A percentile compares a stretch with the other conserved stretches of the same genome.
These are phyloP conservation scores for Talaromyces sp. DNA, from an alignment of 2,329 filamentous ascomycete species.

Conservation along the genomic window DNA sequence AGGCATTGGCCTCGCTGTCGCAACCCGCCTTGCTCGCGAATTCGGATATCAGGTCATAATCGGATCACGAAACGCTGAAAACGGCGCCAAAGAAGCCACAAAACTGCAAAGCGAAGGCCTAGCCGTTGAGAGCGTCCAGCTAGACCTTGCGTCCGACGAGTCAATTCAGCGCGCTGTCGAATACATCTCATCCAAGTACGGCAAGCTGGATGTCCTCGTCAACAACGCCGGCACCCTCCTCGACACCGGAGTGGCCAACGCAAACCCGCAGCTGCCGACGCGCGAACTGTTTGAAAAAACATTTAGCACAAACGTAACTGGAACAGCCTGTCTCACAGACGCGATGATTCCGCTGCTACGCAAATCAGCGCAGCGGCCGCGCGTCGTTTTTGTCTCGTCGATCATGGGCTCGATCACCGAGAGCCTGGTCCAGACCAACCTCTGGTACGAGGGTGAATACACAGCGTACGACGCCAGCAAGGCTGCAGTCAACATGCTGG, in stretches of 20 bases:
- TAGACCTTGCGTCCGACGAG: constrained; percentile 27
- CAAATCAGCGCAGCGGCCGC: constrained; percentile 6
- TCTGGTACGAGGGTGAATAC: constrained; percentile 25
- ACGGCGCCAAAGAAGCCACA: constrained; percentile 4
- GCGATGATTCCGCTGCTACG: constrained; percentile 28
- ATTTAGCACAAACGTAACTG: constrained; percentile 29
- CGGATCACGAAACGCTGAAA: constrained; percentile 10
- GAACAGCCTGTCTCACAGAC: constrained; percentile 27
- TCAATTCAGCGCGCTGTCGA: constrained; percentile 22
- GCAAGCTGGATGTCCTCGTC: constrained; percentile 23
- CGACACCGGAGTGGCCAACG: background rate
- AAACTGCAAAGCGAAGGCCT: constrained; percentile 4
- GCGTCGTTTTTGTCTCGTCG: constrained; percentile 30
- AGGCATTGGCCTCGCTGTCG: constrained; percentile 10
- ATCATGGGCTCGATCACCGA: constrained; percentile 25
- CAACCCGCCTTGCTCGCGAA: constrained; percentile 6
- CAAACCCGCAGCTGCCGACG: background rate
- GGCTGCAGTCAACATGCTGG: constrained; percentile 38
- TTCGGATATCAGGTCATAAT: constrained; percentile 11
- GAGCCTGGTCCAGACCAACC: constrained; percentile 19
- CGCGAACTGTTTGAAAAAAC: constrained; percentile 21
- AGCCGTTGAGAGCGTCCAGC: constrained; percentile 5
- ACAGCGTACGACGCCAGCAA: constrained; percentile 38
- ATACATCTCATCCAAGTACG: constrained; percentile 13
- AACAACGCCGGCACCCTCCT: constrained; percentile 20